phyloP scores from a whole-genome alignment of 2,329 filamentous ascomycete genomes.

The Colletotrichum sp. region DNA sequence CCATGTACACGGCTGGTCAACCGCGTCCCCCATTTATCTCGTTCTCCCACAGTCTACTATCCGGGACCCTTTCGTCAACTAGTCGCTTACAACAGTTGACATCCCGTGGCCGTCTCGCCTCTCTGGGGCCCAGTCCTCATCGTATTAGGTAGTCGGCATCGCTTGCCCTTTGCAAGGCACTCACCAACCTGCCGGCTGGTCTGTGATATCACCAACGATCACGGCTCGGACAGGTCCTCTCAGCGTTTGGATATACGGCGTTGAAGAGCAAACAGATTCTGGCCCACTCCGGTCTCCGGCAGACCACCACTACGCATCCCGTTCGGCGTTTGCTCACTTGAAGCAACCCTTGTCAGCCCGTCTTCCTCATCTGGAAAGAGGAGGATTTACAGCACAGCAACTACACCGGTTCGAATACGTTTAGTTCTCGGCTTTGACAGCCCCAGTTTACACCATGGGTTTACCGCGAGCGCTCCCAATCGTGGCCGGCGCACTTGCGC shows the following conservation, averaged over 20 bases:
- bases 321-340: not conserved
- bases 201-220: not conserved
- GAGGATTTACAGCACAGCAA: not conserved
- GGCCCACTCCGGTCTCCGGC: slow-evolving; percentile 16
- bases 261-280: not conserved
- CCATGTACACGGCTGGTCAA: slow-evolving; percentile 23
- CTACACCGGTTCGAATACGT: not conserved
- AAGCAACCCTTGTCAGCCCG: not conserved
- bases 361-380: not conserved
- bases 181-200: not conserved
- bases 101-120: not conserved
- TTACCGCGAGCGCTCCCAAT: slow-evolving; percentile 37
- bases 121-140: not conserved
- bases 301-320: not conserved
- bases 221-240: not conserved
- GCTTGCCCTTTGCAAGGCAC: not conserved
- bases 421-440: slow-evolving; percentile 6
- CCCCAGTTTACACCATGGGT: slow-evolving; percentile 32
- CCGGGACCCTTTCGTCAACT: not conserved
- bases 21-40: slow-evolving; percentile 13
- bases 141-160: not conserved
- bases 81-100: not conserved
- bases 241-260: not conserved
- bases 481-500: slow-evolving; percentile 39
- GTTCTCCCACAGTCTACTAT: not conserved